These are phyloP conservation scores for Phycomyces blakesleeanus DNA, from an alignment of 192 early-diverging fungal genomes.

Conservation along the genomic window DNA sequence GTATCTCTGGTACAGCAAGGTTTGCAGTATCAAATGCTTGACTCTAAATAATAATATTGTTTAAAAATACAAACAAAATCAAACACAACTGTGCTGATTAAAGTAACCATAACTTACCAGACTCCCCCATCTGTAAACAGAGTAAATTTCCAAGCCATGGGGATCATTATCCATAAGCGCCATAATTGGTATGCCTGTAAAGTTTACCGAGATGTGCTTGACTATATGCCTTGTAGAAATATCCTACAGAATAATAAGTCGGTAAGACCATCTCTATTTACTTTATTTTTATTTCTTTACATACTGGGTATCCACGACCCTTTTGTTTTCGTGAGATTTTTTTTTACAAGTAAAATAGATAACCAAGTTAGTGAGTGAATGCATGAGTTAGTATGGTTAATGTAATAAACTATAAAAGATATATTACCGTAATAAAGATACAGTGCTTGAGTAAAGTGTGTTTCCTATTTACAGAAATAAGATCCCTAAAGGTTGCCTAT, in stretches of 20 bases:
- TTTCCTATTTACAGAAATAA: slow-evolving; percentile 18
- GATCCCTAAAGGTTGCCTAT: slow-evolving; percentile 31
- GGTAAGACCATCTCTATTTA: too few species aligned
- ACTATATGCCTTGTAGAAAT: slow-evolving; percentile 23
- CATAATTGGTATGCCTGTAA: slow-evolving; percentile 10
- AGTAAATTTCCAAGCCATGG: slow-evolving; percentile 31
- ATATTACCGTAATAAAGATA: slow-evolving; percentile 28
- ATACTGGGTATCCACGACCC: slow-evolving; percentile 33
- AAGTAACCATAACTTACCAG: slow-evolving; percentile 4
- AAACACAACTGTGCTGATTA: too few species aligned
- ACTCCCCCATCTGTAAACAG: slow-evolving; percentile 31
- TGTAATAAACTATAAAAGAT: too few species aligned
- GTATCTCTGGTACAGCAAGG: slow-evolving; percentile 20
- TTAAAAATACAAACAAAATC: neutral
- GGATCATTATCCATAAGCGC: slow-evolving; percentile 35
- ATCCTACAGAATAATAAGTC: too few species aligned
- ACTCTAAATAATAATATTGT: neutral
- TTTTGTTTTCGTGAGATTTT: too few species aligned
- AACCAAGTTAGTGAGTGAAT: too few species aligned
- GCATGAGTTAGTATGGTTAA: too few species aligned
- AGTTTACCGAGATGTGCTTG: slow-evolving; percentile 17
- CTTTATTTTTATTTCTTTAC: too few species aligned
- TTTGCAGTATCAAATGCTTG: slow-evolving; percentile 16
- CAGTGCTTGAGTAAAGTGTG: slow-evolving; percentile 16
- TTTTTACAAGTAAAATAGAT: too few species aligned